phyloP scores from a whole-genome alignment of 2,329 filamentous ascomycete species.

The Fusarium drepaniforme region DNA sequence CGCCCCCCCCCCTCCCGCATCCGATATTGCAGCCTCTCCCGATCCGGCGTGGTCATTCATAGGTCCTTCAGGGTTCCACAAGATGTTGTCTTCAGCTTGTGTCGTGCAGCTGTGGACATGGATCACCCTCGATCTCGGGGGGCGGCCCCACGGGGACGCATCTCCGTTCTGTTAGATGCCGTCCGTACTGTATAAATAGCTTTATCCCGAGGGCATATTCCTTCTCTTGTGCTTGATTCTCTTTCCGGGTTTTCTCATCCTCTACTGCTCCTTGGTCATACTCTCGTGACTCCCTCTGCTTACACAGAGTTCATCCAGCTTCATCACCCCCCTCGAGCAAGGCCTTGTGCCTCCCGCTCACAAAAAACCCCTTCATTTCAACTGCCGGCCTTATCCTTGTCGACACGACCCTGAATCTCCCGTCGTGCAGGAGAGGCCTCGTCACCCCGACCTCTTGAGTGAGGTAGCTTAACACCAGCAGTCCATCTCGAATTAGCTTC shows the following conservation, averaged over 20 bases:
- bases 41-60: constrained; percentile 14
- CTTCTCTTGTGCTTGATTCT: not conserved
- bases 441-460: not conserved
- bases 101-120: constrained; percentile 31
- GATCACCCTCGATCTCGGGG: constrained; percentile 31
- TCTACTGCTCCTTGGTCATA: not conserved
- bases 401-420: not conserved
- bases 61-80: constrained; percentile 9
- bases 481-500: not conserved
- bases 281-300: not conserved
- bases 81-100: constrained; percentile 25
- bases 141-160: constrained; percentile 20
- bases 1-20: constrained; percentile 21
- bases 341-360: not conserved
- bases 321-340: not conserved
- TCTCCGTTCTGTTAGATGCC: constrained; percentile 2
- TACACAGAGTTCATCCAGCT: not conserved
- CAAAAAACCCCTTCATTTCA: not conserved
- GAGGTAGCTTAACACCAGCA: not conserved
- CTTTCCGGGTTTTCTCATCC: constrained; percentile 1
- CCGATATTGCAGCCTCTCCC: constrained; percentile 5
- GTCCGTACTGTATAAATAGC: constrained; percentile 27
- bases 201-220: not conserved
- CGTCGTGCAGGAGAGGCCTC: not conserved
- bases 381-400: constrained; percentile 7